Evolutionary conservation across 2,329 filamentous ascomycete species (phyloP).

Genomic region (Dactylellina sp.): DNA sequence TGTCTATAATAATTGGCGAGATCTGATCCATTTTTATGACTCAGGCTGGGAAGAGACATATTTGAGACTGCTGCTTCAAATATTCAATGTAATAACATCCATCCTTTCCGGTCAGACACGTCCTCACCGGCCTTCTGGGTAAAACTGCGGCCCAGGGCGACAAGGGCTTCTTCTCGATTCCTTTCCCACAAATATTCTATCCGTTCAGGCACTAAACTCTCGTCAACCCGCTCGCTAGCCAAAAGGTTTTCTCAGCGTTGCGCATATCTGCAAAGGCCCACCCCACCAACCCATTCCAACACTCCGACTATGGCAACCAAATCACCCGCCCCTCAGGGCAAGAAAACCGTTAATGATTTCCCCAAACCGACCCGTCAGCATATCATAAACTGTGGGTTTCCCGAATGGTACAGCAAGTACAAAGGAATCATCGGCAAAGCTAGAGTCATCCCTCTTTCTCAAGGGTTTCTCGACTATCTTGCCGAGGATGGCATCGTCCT

Average conservation of each 20-base stretch:
- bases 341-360: constrained; percentile 67
- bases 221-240: neutral
- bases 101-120: too few relatives aligned
- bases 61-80: neutral
- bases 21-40: too few relatives aligned
- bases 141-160: neutral
- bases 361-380: constrained; percentile 86
- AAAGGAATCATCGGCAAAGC: constrained; percentile 85
- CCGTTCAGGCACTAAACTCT: too few relatives aligned
- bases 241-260: constrained; percentile 11
- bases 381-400: constrained; percentile 93
- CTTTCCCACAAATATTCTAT: constrained; percentile 2
- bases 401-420: constrained; percentile 89
- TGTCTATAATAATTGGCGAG: too few relatives aligned
- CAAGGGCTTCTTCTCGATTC: neutral
- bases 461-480: constrained; percentile 84
- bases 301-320: constrained; percentile 11
- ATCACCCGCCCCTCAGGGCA: constrained; percentile 3
- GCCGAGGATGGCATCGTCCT: constrained; percentile 92
- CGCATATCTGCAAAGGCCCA: constrained; percentile 12
- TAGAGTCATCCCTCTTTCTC: constrained; percentile 80
- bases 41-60: too few relatives aligned
- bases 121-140: neutral
- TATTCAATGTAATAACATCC: too few relatives aligned
- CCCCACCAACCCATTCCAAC: constrained; percentile 33